Evolutionary conservation across 768 basidiomycete genomes (phyloP).

Genomic region (Pulveroboletus frians): DNA sequence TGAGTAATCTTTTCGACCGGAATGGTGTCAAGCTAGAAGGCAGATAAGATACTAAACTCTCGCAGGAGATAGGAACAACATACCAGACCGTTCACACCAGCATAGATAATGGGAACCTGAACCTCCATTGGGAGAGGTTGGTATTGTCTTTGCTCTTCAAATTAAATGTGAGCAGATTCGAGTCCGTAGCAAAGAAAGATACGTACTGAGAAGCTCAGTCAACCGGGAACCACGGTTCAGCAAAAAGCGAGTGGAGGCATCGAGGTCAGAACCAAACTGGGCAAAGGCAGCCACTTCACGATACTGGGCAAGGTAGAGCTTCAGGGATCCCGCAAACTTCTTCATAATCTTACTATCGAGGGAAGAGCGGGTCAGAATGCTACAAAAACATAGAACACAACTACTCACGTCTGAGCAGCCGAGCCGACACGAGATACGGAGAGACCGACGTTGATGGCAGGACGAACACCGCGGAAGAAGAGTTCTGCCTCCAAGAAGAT

Average conservation of each 20-base stretch:
- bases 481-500: conserved; percentile 99
- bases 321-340: conserved; percentile 99
- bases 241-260: conserved; percentile 98
- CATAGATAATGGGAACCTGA: conserved; percentile 98
- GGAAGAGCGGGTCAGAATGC: background rate
- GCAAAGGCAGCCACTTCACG: conserved; percentile 99
- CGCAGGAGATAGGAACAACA: conserved; percentile 26
- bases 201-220: conserved; percentile 87
- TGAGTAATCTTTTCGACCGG: conserved; percentile 91
- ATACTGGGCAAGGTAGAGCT: conserved; percentile 99
- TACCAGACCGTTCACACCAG: conserved; percentile 98
- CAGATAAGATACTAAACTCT: background rate
- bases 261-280: conserved; percentile 99
- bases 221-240: conserved; percentile 97
- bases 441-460: conserved; percentile 99
- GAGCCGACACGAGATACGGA: conserved; percentile 99
- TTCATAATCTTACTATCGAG: conserved; percentile 90
- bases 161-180: conserved; percentile 10
- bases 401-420: conserved; percentile 93
- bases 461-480: conserved; percentile 99
- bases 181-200: background rate
- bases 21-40: conserved; percentile 78
- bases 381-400: background rate
- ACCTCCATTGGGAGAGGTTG: conserved; percentile 91
- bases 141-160: conserved; percentile 94